Evolutionary conservation across 495 filamentous ascomycete genomes (phyloP), one percentile per base, ranked within the genome.

Genomic region (Staphylotrichum tortipilum): DNA sequence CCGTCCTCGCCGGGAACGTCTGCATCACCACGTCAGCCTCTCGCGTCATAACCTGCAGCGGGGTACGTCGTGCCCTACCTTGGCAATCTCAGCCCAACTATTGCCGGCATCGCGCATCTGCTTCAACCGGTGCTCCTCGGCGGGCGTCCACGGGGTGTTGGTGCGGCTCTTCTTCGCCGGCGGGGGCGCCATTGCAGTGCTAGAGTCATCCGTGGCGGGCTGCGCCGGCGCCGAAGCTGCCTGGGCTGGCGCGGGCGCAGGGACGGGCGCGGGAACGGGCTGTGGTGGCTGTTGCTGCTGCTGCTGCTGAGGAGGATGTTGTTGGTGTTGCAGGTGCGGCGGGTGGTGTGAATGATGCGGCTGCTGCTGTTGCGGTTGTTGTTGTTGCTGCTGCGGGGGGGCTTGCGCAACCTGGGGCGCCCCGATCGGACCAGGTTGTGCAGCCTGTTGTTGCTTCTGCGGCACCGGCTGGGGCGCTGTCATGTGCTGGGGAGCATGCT

Each of bases 71-170:
- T 10, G 26, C 6, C 46, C 36, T 43, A 91, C 89, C 84, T 96
- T 96, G 61, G 92, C 92, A 53, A 98, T 98, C 59, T 97, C 92
- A 36, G 85, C 89, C 92, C 92, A 98, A 60, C 85, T 94, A 53
- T 84, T 87, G 10, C 91, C 91, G 1, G 85, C 80, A 67, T 97
- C 92, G 51, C 92, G 79, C 91, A 98, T 89, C 44, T 74, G 76
- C 77, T 96, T 96, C 58, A 98, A 68, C 42, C 88, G 71, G 66
- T 90, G 85, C 69, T 98, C 92, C 67, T 98, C 92, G 23, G 84
- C 85, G 3, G 92, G 87, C 0, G 89, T 95, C 92, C 92, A 98
- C 9, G 92, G 92, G 6, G 92, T 98, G 61, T 98, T 98, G 14
- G 92, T 97, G 52, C 92, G 73, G 55, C 88, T 89, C 73, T 94